These are phyloP conservation scores for Tieghemiomyces parasiticus DNA, from an alignment of 192 early-diverging fungal species.

Conservation along the genomic window DNA sequence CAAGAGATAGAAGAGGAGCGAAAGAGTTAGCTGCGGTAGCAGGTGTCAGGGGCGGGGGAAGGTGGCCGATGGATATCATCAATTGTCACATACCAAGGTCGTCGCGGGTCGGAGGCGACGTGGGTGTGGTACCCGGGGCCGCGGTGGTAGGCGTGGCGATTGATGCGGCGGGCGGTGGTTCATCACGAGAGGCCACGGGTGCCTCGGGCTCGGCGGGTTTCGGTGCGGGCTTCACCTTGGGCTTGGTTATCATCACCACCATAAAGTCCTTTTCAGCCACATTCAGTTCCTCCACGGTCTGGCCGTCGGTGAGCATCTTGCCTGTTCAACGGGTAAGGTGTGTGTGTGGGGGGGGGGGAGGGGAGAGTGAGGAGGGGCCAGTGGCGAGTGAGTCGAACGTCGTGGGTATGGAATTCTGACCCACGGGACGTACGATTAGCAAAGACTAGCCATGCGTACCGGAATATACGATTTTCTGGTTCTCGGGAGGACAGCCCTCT, in stretches of 20 bases:
- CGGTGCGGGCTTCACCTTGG: slow-evolving; percentile 20
- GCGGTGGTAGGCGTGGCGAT: slow-evolving; percentile 18
- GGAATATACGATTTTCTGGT: slow-evolving; percentile 80
- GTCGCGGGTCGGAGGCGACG: neutral
- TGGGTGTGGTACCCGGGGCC: slow-evolving; percentile 3
- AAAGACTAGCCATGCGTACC: slow-evolving; percentile 2
- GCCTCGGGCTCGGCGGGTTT: slow-evolving; percentile 26
- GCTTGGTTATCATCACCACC: slow-evolving; percentile 90
- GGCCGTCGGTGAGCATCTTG: slow-evolving; percentile 73
- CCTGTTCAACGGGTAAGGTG: slow-evolving; percentile 25
- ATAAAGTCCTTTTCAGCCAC: slow-evolving; percentile 88
- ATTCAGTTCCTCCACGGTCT: slow-evolving; percentile 54
- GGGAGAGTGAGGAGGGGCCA: neutral
- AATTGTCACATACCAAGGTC: no score
- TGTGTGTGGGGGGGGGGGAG: neutral
- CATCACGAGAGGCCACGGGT: slow-evolving; percentile 18
- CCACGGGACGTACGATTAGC: slow-evolving; percentile 9
- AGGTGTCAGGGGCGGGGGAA: no score
- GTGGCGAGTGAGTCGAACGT: neutral
- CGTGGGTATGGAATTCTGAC: no score
- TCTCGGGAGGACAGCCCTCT: slow-evolving; percentile 49
- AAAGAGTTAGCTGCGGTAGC: neutral
- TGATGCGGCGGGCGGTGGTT: slow-evolving; percentile 28
- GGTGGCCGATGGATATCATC: no score
- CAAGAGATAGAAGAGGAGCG: neutral